Percentiles rank a stretch among this genome's conserved stretches.
These are phyloP conservation scores for Mycena citricolor DNA, from an alignment of 1,284 basidiomycete genomes.

Conservation along the genomic window DNA sequence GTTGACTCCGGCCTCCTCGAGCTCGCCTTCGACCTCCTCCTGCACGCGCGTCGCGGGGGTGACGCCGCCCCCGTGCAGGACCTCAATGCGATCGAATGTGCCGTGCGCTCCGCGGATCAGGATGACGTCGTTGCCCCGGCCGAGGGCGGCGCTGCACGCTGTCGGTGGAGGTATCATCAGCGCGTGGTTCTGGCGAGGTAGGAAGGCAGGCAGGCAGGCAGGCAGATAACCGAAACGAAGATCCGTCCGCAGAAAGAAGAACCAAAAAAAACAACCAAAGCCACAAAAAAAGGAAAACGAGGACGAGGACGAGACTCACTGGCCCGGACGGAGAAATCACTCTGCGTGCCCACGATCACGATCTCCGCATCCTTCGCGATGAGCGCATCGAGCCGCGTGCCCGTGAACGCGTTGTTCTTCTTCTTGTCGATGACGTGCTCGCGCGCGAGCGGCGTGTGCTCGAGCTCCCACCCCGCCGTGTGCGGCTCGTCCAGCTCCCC, in stretches of 20 bases:
- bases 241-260: too few relatives aligned
- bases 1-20: slow-evolving; percentile 65
- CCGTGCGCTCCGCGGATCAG: slow-evolving; percentile 63
- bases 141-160: slow-evolving; percentile 61
- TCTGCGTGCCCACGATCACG: slow-evolving; percentile 63
- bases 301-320: slow-evolving; percentile 8
- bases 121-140: slow-evolving; percentile 62
- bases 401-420: slow-evolving; percentile 69
- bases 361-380: slow-evolving; percentile 55
- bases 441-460: slow-evolving; percentile 44
- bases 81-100: slow-evolving; percentile 63
- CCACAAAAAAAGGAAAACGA: not conserved
- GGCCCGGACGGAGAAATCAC: slow-evolving; percentile 64
- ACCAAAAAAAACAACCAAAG: not conserved
- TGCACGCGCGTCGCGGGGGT: slow-evolving; percentile 45
- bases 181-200: too few relatives aligned
- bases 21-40: slow-evolving; percentile 58
- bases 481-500: slow-evolving; percentile 58
- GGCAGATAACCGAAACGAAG: not conserved
- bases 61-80: slow-evolving; percentile 52
- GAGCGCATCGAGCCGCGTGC: slow-evolving; percentile 50
- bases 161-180: not conserved
- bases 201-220: not conserved
- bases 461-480: slow-evolving; percentile 57
- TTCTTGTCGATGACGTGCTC: slow-evolving; percentile 63